Percentiles rank a stretch among this genome's conserved stretches.
Conservation (phyloP, 73 alveolate genomes). For the Paramecium sonneborni region DNA sequence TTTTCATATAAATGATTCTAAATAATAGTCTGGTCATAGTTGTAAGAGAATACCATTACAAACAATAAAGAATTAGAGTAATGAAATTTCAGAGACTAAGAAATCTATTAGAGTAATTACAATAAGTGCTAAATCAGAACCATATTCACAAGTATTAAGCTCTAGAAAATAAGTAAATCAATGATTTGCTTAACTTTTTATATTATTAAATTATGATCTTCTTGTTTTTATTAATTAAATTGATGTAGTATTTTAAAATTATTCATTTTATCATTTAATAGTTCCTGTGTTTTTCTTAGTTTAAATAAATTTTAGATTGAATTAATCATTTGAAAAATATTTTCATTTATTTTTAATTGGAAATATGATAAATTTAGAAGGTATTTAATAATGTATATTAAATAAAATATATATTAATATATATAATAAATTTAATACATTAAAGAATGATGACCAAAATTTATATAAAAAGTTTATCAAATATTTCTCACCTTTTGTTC, state of each 20-base stretch:
- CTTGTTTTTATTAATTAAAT: background rate
- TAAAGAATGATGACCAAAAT: background rate
- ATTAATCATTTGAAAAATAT: too few relatives aligned
- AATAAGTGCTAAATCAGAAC: constrained; percentile 2
- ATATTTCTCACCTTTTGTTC: constrained; percentile 50
- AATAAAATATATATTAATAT: too few relatives aligned
- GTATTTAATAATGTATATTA: background rate
- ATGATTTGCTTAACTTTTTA: background rate
- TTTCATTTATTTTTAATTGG: background rate
- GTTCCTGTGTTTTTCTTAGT: too few relatives aligned
- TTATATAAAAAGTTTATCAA: background rate
- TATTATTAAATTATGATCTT: background rate
- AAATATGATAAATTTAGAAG: background rate
- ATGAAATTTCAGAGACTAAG: background rate
- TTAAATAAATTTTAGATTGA: too few relatives aligned
- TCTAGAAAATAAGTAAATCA: background rate
- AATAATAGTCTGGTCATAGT: background rate
- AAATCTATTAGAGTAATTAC: background rate
- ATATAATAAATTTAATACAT: background rate
- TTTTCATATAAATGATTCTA: background rate
- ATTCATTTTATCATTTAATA: background rate
- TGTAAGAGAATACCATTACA: background rate
- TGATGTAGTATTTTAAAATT: background rate
- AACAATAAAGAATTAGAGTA: background rate
- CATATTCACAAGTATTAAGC: background rate